phyloP scores from a whole-genome alignment of 345 rosid species.

The Salix caprea region DNA sequence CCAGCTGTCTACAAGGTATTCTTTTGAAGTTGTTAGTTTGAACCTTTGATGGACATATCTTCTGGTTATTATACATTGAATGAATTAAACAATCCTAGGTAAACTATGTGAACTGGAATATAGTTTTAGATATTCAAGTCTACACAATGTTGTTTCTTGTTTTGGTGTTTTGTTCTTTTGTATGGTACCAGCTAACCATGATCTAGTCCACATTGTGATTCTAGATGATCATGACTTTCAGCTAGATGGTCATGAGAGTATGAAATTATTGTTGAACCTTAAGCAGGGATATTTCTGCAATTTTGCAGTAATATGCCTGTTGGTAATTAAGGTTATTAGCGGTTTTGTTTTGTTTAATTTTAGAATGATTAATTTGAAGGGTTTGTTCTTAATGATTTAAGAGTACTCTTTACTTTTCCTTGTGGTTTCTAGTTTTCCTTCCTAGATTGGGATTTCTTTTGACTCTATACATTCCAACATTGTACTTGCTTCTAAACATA shows the following conservation, averaged over 20 bases:
- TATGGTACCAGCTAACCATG: not conserved
- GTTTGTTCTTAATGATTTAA: not conserved
- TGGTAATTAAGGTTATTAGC: not conserved
- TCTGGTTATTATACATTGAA: not conserved
- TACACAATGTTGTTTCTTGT: not conserved
- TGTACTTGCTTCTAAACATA: not conserved
- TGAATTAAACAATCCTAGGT: not conserved
- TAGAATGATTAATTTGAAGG: not conserved
- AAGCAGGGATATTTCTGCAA: not conserved
- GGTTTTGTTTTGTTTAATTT: not conserved
- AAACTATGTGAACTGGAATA: not conserved
- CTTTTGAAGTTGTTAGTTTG: not conserved
- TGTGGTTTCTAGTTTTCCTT: not conserved
- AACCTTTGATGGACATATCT: not conserved
- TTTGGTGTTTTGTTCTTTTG: not conserved
- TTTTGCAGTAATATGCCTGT: not conserved
- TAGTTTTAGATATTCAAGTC: not conserved
- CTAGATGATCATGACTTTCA: not conserved
- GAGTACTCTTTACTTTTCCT: not conserved
- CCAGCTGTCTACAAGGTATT: constrained; percentile 88
- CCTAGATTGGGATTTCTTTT: not conserved
- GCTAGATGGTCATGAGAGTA: not conserved
- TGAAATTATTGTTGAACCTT: not conserved
- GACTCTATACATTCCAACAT: not conserved
- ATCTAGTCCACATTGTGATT: not conserved